Evolutionary conservation across 2,329 filamentous ascomycete genomes (phyloP).

Genomic region (Raffaelea albimanens): DNA sequence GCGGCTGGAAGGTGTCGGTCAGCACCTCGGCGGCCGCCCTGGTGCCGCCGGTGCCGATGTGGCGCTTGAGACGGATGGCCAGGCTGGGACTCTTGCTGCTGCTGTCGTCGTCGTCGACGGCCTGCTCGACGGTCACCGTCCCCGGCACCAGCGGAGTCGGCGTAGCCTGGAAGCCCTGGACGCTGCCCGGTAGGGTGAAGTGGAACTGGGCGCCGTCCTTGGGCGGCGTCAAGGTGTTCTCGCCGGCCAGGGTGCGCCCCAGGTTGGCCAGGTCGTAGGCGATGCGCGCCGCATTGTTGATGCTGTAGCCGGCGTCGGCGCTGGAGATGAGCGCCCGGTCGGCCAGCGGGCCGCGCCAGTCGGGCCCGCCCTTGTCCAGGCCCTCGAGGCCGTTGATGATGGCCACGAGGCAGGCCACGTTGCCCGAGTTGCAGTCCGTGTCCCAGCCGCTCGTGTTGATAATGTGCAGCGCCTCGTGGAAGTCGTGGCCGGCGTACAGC

Average conservation of each 20-base stretch:
- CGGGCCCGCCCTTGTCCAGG: slow-evolving; percentile 15
- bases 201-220: slow-evolving; percentile 26
- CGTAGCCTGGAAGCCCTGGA: slow-evolving; percentile 22
- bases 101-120: neutral
- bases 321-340: slow-evolving; percentile 25
- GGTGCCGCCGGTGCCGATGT: neutral
- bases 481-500: slow-evolving; percentile 20
- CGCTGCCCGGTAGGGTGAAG: slow-evolving; percentile 24
- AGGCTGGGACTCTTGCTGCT: neutral
- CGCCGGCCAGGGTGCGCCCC: slow-evolving; percentile 17
- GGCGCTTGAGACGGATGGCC: neutral
- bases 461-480: slow-evolving; percentile 24
- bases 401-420: slow-evolving; percentile 24
- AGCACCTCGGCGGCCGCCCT: slow-evolving; percentile 8
- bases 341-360: slow-evolving; percentile 25
- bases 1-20: slow-evolving; percentile 19
- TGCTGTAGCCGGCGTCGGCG: slow-evolving; percentile 25
- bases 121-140: slow-evolving; percentile 7
- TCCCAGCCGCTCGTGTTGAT: slow-evolving; percentile 27
- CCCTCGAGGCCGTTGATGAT: slow-evolving; percentile 23
- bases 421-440: slow-evolving; percentile 28
- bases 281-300: slow-evolving; percentile 25
- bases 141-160: neutral
- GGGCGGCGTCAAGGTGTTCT: slow-evolving; percentile 13
- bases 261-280: slow-evolving; percentile 20